phyloP scores from a whole-genome alignment of 1,139 yeast genomes.

The Candida sojae region DNA sequence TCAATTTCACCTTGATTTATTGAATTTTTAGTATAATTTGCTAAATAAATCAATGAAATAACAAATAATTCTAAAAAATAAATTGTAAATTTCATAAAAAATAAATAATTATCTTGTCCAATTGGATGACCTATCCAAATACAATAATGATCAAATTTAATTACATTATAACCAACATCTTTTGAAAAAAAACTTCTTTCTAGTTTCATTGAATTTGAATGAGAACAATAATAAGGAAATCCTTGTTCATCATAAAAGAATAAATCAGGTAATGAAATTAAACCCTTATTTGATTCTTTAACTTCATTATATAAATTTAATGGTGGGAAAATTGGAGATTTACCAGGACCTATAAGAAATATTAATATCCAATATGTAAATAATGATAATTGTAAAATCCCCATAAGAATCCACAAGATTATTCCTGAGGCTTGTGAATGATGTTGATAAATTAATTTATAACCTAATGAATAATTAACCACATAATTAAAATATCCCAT shows the following conservation, averaged over 20 bases:
- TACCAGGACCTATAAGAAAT: conserved; percentile 37
- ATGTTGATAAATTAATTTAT: conserved; percentile 32
- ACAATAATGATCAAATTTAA: conserved; percentile 69
- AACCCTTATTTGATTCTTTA: conserved; percentile 8
- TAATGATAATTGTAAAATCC: conserved; percentile 24
- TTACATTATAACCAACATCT: conserved; percentile 45
- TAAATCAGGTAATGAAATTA: conserved; percentile 40
- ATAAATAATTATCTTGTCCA: conserved; percentile 55
- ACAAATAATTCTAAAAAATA: conserved; percentile 35
- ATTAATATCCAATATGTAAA: conserved; percentile 35
- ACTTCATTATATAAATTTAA: conserved; percentile 25
- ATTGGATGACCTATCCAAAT: conserved; percentile 61
- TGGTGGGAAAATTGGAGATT: conserved; percentile 23
- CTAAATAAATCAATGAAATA: conserved; percentile 25
- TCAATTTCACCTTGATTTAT: conserved; percentile 29
- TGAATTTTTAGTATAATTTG: conserved; percentile 28
- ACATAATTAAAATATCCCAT: conserved; percentile 37
- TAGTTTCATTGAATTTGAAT: conserved; percentile 53
- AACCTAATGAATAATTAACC: conserved; percentile 36
- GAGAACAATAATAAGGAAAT: conserved; percentile 60
- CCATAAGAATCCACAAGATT: conserved; percentile 35
- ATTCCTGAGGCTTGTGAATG: conserved; percentile 36
- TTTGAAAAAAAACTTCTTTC: conserved; percentile 60
- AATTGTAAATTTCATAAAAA: conserved; percentile 51
- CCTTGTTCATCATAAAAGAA: conserved; percentile 64